Evolutionary conservation across 2,329 filamentous ascomycete genomes (phyloP), one percentile per base, ranked within the genome.

Genomic region (Fusarium musae): DNA sequence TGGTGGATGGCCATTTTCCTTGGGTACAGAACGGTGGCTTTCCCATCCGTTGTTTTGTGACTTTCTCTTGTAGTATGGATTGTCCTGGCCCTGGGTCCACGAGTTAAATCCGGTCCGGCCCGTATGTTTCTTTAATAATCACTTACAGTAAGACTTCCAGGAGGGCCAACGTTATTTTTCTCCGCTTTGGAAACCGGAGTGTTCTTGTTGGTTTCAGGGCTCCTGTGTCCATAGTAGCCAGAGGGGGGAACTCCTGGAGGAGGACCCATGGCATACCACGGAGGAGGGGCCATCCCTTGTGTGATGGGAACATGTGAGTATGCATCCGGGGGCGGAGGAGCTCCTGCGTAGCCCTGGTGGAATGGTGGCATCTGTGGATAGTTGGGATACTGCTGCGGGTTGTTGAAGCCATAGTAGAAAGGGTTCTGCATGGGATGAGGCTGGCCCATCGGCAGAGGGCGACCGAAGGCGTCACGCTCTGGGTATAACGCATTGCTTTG

Each of bases 401-500:
- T 71, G 16, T 78, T 73, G 65, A 84, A 85, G 4, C 84, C 84
- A 46, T 83, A 72, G 28, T 83, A 83, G 73, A 83, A 87, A 0
- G 83, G 83, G 34, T 86, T 87, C 26, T 83, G 77, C 16, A 76
- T 58, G 6, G 85, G 85, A 64, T 86, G 83, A 8, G 84, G 83
- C 57, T 83, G 81, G 7, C 86, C 85, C 13, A 85, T 66, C 0
- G 84, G 84, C 11, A 85, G 73, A 7, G 81, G 77, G 17, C 77
- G 78, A 13, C 75, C 73, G 30, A 77, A 77, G 23, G 79, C 69
- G 30, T 80, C 75, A 10, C 80, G 81, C 11, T 76, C 79, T 5
- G 87, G 86, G 74, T 90, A 87, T n/a, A 88, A 75, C 5, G 80
- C 78, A 30, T 76, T 73, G 3, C 83, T 83, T 30, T 83, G 80